Percentiles rank a stretch among this genome's conserved stretches.
phyloP scores from a whole-genome alignment of 768 basidiomycete genomes.

The Russula brevipes region DNA sequence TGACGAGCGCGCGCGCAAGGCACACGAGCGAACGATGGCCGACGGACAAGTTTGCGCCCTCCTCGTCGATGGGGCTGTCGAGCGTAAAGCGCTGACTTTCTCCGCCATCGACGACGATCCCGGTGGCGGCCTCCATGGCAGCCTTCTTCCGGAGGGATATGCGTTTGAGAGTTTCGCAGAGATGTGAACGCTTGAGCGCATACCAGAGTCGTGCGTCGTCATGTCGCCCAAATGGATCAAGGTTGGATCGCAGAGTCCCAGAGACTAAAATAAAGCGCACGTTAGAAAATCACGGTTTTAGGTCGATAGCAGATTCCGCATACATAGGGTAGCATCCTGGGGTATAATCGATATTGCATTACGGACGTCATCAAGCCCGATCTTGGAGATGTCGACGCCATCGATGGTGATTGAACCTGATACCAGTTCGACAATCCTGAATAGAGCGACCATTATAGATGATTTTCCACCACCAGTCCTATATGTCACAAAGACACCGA shows the following conservation, averaged over 20 bases:
- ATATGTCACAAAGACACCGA: neutral
- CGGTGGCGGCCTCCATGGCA: slow-evolving; percentile 31
- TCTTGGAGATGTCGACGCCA: slow-evolving; percentile 73
- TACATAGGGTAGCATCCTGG: slow-evolving; percentile 54
- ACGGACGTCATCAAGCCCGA: slow-evolving; percentile 73
- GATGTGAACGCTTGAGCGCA: slow-evolving; percentile 77
- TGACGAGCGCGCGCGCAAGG: slow-evolving; percentile 83
- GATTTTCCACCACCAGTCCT: slow-evolving; percentile 84
- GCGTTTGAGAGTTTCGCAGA: slow-evolving; percentile 51
- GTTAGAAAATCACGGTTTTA: slow-evolving; percentile 22
- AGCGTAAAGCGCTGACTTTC: slow-evolving; percentile 65
- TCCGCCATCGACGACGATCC: slow-evolving; percentile 27
- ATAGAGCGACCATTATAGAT: slow-evolving; percentile 84
- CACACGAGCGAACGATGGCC: slow-evolving; percentile 81
- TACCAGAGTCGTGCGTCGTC: slow-evolving; percentile 85
- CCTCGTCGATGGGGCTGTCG: slow-evolving; percentile 80
- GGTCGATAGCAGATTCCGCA: slow-evolving; percentile 42
- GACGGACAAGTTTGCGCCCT: slow-evolving; percentile 79
- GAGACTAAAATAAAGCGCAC: slow-evolving; percentile 45
- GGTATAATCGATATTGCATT: slow-evolving; percentile 76
- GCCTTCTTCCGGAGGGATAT: slow-evolving; percentile 27
- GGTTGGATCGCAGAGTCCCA: slow-evolving; percentile 77
- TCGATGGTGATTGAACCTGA: slow-evolving; percentile 76
- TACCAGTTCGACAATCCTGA: slow-evolving; percentile 74
- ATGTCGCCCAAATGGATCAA: slow-evolving; percentile 81